phyloP scores from a whole-genome alignment of 2,329 filamentous ascomycete species.

The Cercospora zeina region DNA sequence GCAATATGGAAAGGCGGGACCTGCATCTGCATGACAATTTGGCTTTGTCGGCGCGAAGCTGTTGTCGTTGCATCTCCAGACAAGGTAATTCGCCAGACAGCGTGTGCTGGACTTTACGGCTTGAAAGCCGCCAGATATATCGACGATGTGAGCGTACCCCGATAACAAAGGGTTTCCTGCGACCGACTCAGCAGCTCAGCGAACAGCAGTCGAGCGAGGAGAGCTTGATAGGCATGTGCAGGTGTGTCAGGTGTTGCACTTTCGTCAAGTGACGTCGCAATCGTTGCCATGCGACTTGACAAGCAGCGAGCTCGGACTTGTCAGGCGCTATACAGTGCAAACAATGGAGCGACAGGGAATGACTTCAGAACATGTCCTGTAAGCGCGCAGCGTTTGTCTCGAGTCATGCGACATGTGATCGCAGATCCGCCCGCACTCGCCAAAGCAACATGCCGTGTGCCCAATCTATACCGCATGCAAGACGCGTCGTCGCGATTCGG shows the following conservation, averaged over 20 bases:
- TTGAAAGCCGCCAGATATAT: too few relatives aligned
- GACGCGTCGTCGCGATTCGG: background rate
- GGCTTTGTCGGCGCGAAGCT: too few relatives aligned
- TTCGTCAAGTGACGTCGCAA: background rate
- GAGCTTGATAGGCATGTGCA: too few relatives aligned
- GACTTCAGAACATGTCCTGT: background rate
- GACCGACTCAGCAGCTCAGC: too few relatives aligned
- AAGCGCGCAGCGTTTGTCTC: background rate
- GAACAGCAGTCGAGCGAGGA: too few relatives aligned
- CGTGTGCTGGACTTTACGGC: too few relatives aligned
- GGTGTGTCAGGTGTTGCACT: too few relatives aligned
- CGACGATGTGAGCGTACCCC: too few relatives aligned
- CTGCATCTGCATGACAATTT: background rate
- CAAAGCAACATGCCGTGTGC: background rate
- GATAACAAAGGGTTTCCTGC: too few relatives aligned
- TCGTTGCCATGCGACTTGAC: background rate
- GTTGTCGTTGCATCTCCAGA: too few relatives aligned
- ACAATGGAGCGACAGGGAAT: background rate
- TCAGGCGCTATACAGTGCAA: too few relatives aligned
- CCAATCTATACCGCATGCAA: background rate
- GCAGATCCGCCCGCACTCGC: background rate
- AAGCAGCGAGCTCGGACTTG: background rate
- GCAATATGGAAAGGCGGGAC: background rate
- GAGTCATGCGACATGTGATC: background rate
- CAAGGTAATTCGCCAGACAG: too few relatives aligned